Percentiles rank a stretch among this genome's conserved stretches.
phyloP scores from a whole-genome alignment of 2,329 filamentous ascomycete genomes.

The Chrysosporium queenslandicum region DNA sequence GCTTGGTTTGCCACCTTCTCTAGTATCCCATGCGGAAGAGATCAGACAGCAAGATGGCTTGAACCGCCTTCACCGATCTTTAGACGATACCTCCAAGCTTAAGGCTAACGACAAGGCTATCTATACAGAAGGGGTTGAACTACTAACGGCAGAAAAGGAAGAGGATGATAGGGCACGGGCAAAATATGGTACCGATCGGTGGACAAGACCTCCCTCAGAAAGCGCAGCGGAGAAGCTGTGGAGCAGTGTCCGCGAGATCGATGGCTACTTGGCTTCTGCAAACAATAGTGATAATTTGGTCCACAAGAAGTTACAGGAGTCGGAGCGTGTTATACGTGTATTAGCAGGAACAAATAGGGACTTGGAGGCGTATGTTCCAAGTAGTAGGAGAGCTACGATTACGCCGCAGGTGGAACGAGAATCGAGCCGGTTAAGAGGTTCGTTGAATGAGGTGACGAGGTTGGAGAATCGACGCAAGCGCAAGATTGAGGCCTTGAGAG shows the following conservation, averaged over 20 bases:
- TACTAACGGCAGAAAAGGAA: slow-evolving; percentile 67
- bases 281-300: slow-evolving; percentile 59
- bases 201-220: slow-evolving; percentile 61
- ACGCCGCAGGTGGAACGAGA: slow-evolving; percentile 71
- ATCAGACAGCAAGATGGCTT: slow-evolving; percentile 83
- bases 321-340: slow-evolving; percentile 63
- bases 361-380: slow-evolving; percentile 81
- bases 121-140: slow-evolving; percentile 72
- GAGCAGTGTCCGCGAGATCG: slow-evolving; percentile 65
- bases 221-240: slow-evolving; percentile 64
- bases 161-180: slow-evolving; percentile 68
- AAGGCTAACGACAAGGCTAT: slow-evolving; percentile 65
- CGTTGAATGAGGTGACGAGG: slow-evolving; percentile 73
- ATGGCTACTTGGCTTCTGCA: slow-evolving; percentile 71
- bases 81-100: slow-evolving; percentile 85
- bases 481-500: slow-evolving; percentile 66
- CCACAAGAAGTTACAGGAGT: slow-evolving; percentile 65
- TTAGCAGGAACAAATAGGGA: slow-evolving; percentile 70
- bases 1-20: slow-evolving; percentile 70
- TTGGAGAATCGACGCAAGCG: slow-evolving; percentile 71
- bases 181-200: slow-evolving; percentile 79
- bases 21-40: slow-evolving; percentile 87
- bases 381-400: slow-evolving; percentile 66
- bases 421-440: slow-evolving; percentile 63
- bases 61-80: slow-evolving; percentile 63